phyloP scores from a whole-genome alignment of 352 stramenopile genomes.

The Pythium coloratum region DNA sequence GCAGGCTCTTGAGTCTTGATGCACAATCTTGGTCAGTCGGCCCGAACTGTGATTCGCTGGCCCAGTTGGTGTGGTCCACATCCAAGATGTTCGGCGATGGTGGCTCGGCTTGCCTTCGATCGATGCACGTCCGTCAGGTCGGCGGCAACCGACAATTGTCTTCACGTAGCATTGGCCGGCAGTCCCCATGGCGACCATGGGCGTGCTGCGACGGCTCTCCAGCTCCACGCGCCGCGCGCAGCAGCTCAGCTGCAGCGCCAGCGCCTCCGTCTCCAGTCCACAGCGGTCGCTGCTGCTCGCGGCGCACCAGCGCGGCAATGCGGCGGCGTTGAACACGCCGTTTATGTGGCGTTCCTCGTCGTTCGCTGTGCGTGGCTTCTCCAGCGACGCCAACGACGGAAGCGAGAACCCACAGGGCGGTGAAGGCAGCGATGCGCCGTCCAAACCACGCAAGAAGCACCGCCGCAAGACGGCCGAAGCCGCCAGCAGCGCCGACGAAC shows the following conservation, averaged over 20 bases:
- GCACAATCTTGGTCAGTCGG: background rate
- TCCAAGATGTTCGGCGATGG: slow-evolving; percentile 17
- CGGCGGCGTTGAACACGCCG: background rate
- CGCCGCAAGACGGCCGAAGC: slow-evolving; percentile 20
- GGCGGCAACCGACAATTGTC: slow-evolving; percentile 4
- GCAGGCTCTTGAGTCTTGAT: background rate
- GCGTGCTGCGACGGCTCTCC: slow-evolving; percentile 27
- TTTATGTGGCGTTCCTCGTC: slow-evolving; percentile 21
- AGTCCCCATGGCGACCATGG: slow-evolving; percentile 27
- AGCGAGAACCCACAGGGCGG: slow-evolving; percentile 28
- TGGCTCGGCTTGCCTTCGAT: background rate
- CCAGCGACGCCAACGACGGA: slow-evolving; percentile 21
- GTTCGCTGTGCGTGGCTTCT: slow-evolving; percentile 22
- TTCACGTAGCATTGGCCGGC: slow-evolving; percentile 8
- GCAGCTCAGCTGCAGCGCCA: slow-evolving; percentile 9
- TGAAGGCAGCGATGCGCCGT: slow-evolving; percentile 1
- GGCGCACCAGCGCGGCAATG: background rate
- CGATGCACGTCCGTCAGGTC: background rate
- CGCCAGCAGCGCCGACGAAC: slow-evolving; percentile 9
- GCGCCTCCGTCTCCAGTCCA: background rate
- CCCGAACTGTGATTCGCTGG: background rate
- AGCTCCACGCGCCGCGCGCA: slow-evolving; percentile 22
- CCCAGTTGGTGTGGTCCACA: slow-evolving; percentile 21
- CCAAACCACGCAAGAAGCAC: slow-evolving; percentile 23
- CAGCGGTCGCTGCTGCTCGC: slow-evolving; percentile 4